A percentile compares a stretch with the other conserved stretches of the same genome.
phyloP scores from a whole-genome alignment of 169 alveolate species.

The Cryptosporidium ubiquitum region DNA sequence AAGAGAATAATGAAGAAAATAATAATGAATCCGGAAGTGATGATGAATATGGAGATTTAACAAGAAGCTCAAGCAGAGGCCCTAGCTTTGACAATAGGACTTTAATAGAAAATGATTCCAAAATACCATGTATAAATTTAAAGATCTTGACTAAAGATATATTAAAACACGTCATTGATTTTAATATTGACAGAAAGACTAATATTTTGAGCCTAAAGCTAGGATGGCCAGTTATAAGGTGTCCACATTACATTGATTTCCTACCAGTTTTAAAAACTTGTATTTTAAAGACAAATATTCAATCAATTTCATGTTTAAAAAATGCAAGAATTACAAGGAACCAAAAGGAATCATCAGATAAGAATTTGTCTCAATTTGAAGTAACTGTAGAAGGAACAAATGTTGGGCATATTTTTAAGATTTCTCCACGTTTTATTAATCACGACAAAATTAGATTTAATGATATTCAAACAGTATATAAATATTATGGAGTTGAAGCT shows the following conservation, averaged over 20 bases:
- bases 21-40: slow-evolving; percentile 21
- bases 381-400: slow-evolving; percentile 66
- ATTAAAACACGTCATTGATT: slow-evolving; percentile 40
- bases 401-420: slow-evolving; percentile 73
- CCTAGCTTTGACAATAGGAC: slow-evolving; percentile 1
- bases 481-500: slow-evolving; percentile 98
- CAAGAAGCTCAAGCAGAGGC: not conserved
- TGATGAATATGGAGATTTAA: not conserved
- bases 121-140: slow-evolving; percentile 6
- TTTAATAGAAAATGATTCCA: not conserved
- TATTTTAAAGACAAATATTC: slow-evolving; percentile 50
- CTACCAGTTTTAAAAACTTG: slow-evolving; percentile 27
- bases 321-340: slow-evolving; percentile 68
- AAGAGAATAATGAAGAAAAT: slow-evolving; percentile 60
- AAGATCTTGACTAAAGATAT: slow-evolving; percentile 27
- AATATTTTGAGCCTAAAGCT: slow-evolving; percentile 12
- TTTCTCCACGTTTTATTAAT: slow-evolving; percentile 84
- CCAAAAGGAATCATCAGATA: not conserved
- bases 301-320: slow-evolving; percentile 20
- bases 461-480: slow-evolving; percentile 91
- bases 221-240: slow-evolving; percentile 44
- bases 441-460: slow-evolving; percentile 91
- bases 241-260: slow-evolving; percentile 65
- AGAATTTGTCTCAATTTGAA: slow-evolving; percentile 21
- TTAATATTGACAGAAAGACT: slow-evolving; percentile 37